Base-by-base conservation (phyloP, 1,139 yeast genomes). In the Debaryomyces psychrophilus region DNA sequence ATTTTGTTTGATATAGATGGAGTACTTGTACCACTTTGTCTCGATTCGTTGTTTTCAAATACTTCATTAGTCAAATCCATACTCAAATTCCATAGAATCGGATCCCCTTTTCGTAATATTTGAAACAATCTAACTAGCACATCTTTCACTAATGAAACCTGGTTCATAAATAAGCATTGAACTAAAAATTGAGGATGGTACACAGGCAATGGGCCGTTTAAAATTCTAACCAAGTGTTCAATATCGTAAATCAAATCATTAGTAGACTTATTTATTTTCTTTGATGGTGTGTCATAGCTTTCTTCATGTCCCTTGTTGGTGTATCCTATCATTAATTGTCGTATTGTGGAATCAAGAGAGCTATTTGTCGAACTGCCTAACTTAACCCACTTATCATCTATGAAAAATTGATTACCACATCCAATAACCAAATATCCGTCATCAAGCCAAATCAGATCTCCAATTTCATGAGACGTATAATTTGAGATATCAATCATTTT, bases 171-270 rank as follows among this genome's bases (percentile, higher is more conserved):
- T 14, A 92, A 64, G 3, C 86, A 72, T 61, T 92, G 97, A 43
- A 90, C 85, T 36, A 93, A 68, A 49, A 90, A 78, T 62, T 90
- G 97, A 0, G 99, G 99, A 59, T 93, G 98, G 58, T 88, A 93
- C 1, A 90, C 69, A 0, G 98, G 97, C 29, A 93, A 65, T 0
- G 96, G 95, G 25, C 97, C 97, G 66, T 90, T 90, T 45, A 93
- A 68, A 1, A 90, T 84, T 14, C 89, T 71, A 37, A 87, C 88
- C 47, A 90, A 73, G 56, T 88, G 79, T 26, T 68, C 63, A 18
- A 73, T 65, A 47, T 69, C 73, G 48, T 60, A 68, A 4, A 52
- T 53, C 29, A 65, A 56, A 33, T 65, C 66, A 44, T 59, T 62
- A 11, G 48, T 47, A 41, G 47, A 44, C 44, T 39, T 51, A 37